Percentiles rank a stretch among this genome's conserved stretches.
Evolutionary conservation across 2,329 filamentous ascomycete genomes (phyloP).

Genomic region (Ramularia endophylla): DNA sequence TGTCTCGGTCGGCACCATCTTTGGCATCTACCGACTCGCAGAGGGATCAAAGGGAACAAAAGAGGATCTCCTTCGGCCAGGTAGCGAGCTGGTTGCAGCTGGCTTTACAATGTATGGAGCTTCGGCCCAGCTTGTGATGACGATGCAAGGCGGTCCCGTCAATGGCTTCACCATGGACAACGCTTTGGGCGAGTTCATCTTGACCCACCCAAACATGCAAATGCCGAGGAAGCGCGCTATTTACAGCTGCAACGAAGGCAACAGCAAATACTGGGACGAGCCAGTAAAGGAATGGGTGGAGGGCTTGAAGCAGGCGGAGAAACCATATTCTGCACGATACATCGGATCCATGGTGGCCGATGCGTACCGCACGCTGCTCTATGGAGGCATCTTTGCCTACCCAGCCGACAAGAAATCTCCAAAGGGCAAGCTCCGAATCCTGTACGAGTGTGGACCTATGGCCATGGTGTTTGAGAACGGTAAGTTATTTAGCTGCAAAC

Average conservation of each 20-base stretch:
- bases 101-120: slow-evolving; percentile 99
- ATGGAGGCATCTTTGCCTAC: slow-evolving; percentile 96
- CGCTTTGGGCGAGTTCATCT: slow-evolving; percentile 95
- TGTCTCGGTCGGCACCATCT: slow-evolving; percentile 97
- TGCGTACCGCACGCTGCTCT: slow-evolving; percentile 89
- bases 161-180: slow-evolving; percentile 99
- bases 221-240: slow-evolving; percentile 76
- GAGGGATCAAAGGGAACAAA: slow-evolving; percentile 68
- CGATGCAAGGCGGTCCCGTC: slow-evolving; percentile 85
- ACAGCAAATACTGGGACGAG: slow-evolving; percentile 93
- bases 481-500: slow-evolving; percentile 52
- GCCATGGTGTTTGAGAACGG: slow-evolving; percentile 98
- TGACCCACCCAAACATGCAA: slow-evolving; percentile 91
- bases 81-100: slow-evolving; percentile 83
- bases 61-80: slow-evolving; percentile 83
- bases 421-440: slow-evolving; percentile 93
- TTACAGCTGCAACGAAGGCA: slow-evolving; percentile 98
- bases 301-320: slow-evolving; percentile 72
- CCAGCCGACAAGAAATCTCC: slow-evolving; percentile 97
- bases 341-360: slow-evolving; percentile 99
- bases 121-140: slow-evolving; percentile 91
- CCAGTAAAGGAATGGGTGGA: slow-evolving; percentile 83
- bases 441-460: slow-evolving; percentile 99
- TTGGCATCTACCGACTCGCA: slow-evolving; percentile 83
- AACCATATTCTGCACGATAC: slow-evolving; percentile 86